phyloP scores from a whole-genome alignment of 148 eudicot genomes.

The Camellia granthamiana region DNA sequence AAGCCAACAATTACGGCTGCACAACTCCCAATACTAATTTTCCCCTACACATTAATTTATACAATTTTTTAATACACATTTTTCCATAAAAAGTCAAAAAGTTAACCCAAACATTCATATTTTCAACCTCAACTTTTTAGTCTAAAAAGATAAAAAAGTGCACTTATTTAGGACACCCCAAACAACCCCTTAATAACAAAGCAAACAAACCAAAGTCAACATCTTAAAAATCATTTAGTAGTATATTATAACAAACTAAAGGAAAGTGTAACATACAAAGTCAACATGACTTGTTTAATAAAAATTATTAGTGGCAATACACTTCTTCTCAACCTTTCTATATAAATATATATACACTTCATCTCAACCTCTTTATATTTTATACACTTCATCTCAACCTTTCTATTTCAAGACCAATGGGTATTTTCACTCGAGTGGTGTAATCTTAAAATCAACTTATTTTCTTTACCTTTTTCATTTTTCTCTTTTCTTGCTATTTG shows the following conservation, averaged over 20 bases:
- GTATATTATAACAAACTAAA: not conserved
- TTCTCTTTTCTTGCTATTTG: not conserved
- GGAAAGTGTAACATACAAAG: conserved; percentile 2
- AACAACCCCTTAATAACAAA: not conserved
- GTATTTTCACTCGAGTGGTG: not conserved
- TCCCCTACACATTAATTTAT: too few relatives aligned
- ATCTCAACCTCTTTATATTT: not conserved
- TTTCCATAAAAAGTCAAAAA: too few relatives aligned
- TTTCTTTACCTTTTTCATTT: not conserved
- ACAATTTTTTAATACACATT: too few relatives aligned
- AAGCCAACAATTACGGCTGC: too few relatives aligned
- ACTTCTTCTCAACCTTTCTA: not conserved
- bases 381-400: not conserved
- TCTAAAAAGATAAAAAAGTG: too few relatives aligned
- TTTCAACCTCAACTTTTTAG: too few relatives aligned
- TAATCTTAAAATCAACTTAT: not conserved
- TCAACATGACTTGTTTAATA: conserved; percentile 8
- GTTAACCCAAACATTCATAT: too few relatives aligned
- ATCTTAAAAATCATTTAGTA: conserved; percentile 4
- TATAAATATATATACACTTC: not conserved
- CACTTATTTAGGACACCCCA: too few relatives aligned
- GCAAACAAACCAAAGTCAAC: conserved; percentile 27
- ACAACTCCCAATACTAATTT: too few relatives aligned
- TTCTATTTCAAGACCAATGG: not conserved
- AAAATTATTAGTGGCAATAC: conserved; percentile 1